Conservation (phyloP, 2,329 filamentous ascomycete species). For the Plectosphaerella sp. region DNA sequence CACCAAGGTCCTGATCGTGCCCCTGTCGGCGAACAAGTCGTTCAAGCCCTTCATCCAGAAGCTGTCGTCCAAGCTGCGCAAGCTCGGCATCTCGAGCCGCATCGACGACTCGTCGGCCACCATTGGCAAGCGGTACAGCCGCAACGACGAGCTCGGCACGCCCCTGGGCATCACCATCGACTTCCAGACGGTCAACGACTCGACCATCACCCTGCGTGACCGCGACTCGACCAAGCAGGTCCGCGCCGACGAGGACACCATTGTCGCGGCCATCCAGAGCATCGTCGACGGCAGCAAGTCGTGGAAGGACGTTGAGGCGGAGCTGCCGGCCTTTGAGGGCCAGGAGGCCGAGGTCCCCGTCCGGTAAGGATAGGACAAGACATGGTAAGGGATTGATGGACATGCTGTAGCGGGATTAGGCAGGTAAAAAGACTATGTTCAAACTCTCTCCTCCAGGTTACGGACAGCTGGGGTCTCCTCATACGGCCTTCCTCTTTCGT, state of each 20-base stretch:
- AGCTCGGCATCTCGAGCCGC: constrained; percentile 73
- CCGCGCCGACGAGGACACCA: constrained; percentile 74
- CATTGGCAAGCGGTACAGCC: constrained; percentile 91
- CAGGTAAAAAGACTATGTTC: neutral
- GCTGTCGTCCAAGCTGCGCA: constrained; percentile 72
- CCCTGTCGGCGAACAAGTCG: constrained; percentile 73
- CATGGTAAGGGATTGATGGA: neutral
- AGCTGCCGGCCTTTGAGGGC: constrained; percentile 79
- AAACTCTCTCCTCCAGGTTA: too few relatives aligned
- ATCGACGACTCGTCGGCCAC: constrained; percentile 87
- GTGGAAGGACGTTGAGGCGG: constrained; percentile 66
- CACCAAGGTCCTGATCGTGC: constrained; percentile 90
- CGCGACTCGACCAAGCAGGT: constrained; percentile 90
- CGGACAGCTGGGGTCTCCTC: too few relatives aligned
- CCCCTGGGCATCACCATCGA: constrained; percentile 92
- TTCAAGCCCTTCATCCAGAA: constrained; percentile 75
- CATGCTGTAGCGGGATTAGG: neutral
- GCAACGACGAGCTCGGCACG: constrained; percentile 94
- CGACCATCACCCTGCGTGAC: constrained; percentile 81
- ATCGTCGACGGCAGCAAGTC: constrained; percentile 43
- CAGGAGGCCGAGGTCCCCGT: constrained; percentile 55
- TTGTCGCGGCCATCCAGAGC: constrained; percentile 68
- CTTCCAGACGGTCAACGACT: constrained; percentile 90
- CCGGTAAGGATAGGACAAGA: neutral
- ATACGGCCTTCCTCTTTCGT: too few relatives aligned